phyloP scores from a whole-genome alignment of 805 yeast genomes.

The Ascoidea rubescens region DNA sequence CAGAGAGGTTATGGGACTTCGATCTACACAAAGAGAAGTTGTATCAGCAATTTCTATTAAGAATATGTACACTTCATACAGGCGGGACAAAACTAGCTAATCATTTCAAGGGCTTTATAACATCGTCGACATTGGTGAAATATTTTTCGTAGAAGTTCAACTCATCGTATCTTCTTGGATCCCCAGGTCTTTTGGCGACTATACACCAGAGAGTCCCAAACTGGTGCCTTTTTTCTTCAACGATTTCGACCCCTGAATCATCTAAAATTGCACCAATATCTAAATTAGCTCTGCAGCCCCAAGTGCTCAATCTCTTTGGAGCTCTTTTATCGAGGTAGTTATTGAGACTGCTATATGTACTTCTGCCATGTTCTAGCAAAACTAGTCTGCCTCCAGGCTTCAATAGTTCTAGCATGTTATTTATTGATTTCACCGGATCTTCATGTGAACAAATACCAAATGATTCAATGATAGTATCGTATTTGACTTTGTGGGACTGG shows the following conservation, averaged over 20 bases:
- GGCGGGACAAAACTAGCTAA: too few relatives aligned
- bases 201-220: constrained; percentile 88
- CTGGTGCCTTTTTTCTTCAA: constrained; percentile 69
- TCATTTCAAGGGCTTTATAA: too few relatives aligned
- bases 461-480: constrained; percentile 87
- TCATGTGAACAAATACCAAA: constrained; percentile 94
- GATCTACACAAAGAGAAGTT: too few relatives aligned
- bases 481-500: constrained; percentile 33
- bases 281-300: constrained; percentile 98
- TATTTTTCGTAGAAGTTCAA: constrained; percentile 9
- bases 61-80: background rate
- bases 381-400: constrained; percentile 86
- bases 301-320: constrained; percentile 65
- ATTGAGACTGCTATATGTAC: constrained; percentile 67
- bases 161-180: constrained; percentile 25
- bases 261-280: constrained; percentile 83
- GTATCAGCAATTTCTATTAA: too few relatives aligned
- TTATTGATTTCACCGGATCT: constrained; percentile 74
- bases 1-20: too few relatives aligned
- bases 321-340: constrained; percentile 72
- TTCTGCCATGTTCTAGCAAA: constrained; percentile 85
- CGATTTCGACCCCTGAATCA: constrained; percentile 71
- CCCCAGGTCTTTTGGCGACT: constrained; percentile 64
- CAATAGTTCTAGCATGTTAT: constrained; percentile 56
- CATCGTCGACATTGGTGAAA: constrained; percentile 3